Base-by-base conservation (phyloP, 2,329 filamentous ascomycete species). In the Fragosphaeria purpurea region DNA sequence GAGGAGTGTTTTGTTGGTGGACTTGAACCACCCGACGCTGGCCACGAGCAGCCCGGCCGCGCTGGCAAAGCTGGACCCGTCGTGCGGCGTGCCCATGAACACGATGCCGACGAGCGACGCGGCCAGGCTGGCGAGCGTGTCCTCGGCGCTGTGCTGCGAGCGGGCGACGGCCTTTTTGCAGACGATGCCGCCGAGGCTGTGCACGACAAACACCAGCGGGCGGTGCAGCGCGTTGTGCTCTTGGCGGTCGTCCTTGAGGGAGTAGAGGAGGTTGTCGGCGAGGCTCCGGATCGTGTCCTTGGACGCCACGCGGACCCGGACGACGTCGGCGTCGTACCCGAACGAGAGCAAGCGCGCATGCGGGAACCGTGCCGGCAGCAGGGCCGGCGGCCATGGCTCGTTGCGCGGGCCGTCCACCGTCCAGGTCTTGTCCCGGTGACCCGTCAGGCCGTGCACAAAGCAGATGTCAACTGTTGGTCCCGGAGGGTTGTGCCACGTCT, bases 371-470 rank as follows among this genome's bases (percentile, higher is more conserved):
- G n/a, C 12, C 1, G 57, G 59, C 6, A 63, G 58, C 54, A 56
- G 56, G 1, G 42, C 33, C 35, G 51, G 13, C 7, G 59, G 59
- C 59, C 59, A 62, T 8, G 60, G 49, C 4, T 50, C 43, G 4
- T 52, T 46, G 22, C 59, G 50, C n/a, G 13, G 8, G 3, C 22
- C 35, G 3, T 33, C 22, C 10, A 42, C 39, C 10, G 50, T 61
- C 60, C 59, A 61, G 5, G 59, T 59, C 33, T 44, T 43, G 8
- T 50, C 39, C 22, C 58, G 59, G n/a, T 57, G 56, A 0, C 58
- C 59, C 4, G 54, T 56, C 3, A 62, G 58, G 5, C 60, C 60
- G 47, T 62, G 60, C 5, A 62, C 50, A 50, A 62, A 62, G 2
- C 61, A 43, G 4, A 62, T 57, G 46, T 62, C 56, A 11, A 53